Base-by-base conservation (phyloP, 75 land plant genomes). In the Ceratopteris richardii region DNA sequence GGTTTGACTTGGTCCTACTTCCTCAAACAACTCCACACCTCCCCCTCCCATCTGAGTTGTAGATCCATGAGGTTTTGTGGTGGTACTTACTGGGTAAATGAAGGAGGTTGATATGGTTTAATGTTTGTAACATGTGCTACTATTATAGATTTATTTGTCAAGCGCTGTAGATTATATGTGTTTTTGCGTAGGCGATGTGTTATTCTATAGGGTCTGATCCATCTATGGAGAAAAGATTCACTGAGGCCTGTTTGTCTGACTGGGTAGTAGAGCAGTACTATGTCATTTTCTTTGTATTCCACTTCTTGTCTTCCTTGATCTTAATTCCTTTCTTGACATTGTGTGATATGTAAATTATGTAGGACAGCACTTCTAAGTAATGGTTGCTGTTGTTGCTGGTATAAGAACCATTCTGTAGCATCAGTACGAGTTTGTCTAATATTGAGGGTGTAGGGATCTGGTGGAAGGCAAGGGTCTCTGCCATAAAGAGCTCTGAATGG, bases 201-300 rank as follows among this genome's bases (percentile, higher is more conserved):
- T 4, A 52, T 14, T 2, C 27, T 52, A 23, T 52, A 52, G 2
- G 54, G 54, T 2, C 54, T 28, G 9, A 52, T 2, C 24, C 54
- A 52, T 3, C 54, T 25, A 24, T 52, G 54, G 6, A 52, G 24
- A 2, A 52, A 23, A 24, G 54, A 52, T 26, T 52, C 54, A 26
- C 54, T 22, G 1, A 52, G 29, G 1, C 27, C 54, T 23, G 14
- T 2, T 1, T 14, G 54, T 7, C 29, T 25, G 12, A 52, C 1
- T 2, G 54, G 54, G 25, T 3, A 52, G 16, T 52, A 52, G 24
- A 52, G 28, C 2, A 21, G 1, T 2, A 24, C 54, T 52, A 22
- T 4, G 23, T 21, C 54, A 24, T 14, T 4, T 22, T 22, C 29
- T 13, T 23, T 4, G 5, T 24, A 24, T 26, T 2, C 7, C 2